Conservation (phyloP, 345 rosid genomes). For the Lagerstroemia speciosa region DNA sequence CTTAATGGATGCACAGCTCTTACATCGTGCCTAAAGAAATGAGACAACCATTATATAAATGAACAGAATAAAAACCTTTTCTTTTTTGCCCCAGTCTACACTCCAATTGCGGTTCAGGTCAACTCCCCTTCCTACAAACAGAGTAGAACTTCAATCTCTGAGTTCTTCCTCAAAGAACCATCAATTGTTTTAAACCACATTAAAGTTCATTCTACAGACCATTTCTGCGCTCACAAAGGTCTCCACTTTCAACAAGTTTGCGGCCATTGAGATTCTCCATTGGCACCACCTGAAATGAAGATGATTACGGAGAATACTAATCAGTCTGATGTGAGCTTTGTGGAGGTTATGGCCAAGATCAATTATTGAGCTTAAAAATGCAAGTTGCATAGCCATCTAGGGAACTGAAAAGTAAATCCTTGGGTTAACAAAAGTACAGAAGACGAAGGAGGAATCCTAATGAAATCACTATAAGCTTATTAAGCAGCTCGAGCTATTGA, state of each 20-base stretch:
- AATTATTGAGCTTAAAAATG: background rate
- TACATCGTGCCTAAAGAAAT: background rate
- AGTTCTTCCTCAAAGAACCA: background rate
- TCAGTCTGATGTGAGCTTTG: background rate
- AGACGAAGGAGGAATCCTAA: background rate
- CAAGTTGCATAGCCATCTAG: background rate
- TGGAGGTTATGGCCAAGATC: background rate
- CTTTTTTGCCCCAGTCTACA: constrained; percentile 98
- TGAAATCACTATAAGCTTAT: background rate
- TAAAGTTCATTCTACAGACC: constrained; percentile 28
- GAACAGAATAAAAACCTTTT: constrained; percentile 43
- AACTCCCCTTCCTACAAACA: constrained; percentile 80
- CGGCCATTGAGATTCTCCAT: constrained; percentile 94
- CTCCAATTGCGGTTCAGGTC: constrained; percentile 98
- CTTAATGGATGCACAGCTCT: background rate
- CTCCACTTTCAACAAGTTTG: constrained; percentile 82
- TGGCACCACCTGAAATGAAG: constrained; percentile 60
- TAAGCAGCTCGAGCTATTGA: background rate
- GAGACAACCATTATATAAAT: background rate
- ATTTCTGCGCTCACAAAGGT: constrained; percentile 93
- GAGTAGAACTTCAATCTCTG: constrained; percentile 9
- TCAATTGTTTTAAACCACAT: background rate
- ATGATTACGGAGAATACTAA: too few relatives aligned
- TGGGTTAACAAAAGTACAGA: background rate
- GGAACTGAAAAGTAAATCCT: background rate